Evolutionary conservation across 768 basidiomycete genomes (phyloP), one percentile per base, ranked within the genome.

Genomic region (Agaricus blazei): DNA sequence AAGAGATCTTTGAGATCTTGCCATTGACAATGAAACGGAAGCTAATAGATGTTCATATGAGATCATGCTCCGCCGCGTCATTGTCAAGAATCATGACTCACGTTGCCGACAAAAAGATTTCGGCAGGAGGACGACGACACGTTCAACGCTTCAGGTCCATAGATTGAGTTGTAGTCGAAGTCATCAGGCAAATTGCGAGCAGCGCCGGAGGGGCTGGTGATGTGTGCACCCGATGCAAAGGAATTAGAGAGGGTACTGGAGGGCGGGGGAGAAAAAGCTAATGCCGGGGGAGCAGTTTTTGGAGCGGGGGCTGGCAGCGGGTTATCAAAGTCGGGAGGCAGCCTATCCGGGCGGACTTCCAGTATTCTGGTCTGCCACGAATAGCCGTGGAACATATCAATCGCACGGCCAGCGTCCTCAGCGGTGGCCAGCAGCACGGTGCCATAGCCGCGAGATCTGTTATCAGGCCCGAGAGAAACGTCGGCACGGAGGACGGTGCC

Each of bases 1-100:
- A 98, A 96, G 4, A 98, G 78, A 70, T 98, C 95, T 70, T 98
- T 98, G 43, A 99, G 79, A 66, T 98, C 96, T 70, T 98, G 96
- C 96, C 96, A 99, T 72, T 94, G 93, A 62, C 87, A 88, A 63
- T 94, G 93, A 70, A 93, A 94, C 0, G 93, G 93, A 14, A 95
- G 81, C 91, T 93, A 1, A 83, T 34, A 34, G 77, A 87, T 88
- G 60, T 5, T 37, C 34, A 52, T 57, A 34, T 55, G 29, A 55
- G 44, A 34, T 34, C n/a, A 9, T 34, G 45, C 41, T 38, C 42
- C 11, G 36, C 19, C 19, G 42, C 15, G 5, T 5, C 29, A 31
- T 19, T 47, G 19, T 44, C 29, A 48, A 62, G 54, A 64, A 62
- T 54, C 36, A 15, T 45, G 28, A 56, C 88, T 67, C 66, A 93